Evolutionary conservation across 2,329 filamentous ascomycete genomes (phyloP).

Genomic region (Ambrosiella xylebori): DNA sequence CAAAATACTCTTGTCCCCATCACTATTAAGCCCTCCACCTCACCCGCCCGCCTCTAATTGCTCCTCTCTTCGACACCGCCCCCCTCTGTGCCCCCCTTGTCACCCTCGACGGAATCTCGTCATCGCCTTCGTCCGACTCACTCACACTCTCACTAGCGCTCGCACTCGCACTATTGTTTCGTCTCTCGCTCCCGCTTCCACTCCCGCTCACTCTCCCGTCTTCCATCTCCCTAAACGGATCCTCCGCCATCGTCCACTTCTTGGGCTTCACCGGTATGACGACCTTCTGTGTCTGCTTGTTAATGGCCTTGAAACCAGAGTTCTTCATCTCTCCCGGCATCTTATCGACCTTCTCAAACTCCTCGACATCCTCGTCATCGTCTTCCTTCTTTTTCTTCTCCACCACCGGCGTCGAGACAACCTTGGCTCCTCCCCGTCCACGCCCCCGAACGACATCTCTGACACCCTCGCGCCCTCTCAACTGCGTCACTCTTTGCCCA

Average conservation of each 20-base stretch:
- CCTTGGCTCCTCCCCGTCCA: background rate
- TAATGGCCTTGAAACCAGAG: background rate
- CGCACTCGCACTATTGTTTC: background rate
- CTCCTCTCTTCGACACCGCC: background rate
- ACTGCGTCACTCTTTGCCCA: conserved; percentile 15
- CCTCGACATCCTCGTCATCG: background rate
- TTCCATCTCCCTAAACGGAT: background rate
- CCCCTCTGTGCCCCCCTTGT: background rate
- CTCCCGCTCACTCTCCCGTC: background rate
- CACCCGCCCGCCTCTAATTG: background rate
- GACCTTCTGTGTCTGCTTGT: background rate
- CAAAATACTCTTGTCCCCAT: too few relatives aligned
- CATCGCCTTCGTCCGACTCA: background rate
- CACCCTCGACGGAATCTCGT: background rate
- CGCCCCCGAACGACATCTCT: background rate
- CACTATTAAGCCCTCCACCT: background rate
- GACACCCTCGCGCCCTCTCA: background rate
- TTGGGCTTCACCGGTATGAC: background rate
- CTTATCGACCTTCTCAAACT: background rate
- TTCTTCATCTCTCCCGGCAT: background rate
- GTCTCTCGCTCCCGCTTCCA: background rate
- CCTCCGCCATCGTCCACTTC: conserved; percentile 2
- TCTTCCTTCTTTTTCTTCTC: background rate
- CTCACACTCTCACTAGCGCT: background rate
- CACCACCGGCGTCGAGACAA: background rate